A percentile compares a stretch with the other conserved stretches of the same genome.
Conservation (phyloP, 768 basidiomycete genomes). For the Mycena chlorophos region DNA sequence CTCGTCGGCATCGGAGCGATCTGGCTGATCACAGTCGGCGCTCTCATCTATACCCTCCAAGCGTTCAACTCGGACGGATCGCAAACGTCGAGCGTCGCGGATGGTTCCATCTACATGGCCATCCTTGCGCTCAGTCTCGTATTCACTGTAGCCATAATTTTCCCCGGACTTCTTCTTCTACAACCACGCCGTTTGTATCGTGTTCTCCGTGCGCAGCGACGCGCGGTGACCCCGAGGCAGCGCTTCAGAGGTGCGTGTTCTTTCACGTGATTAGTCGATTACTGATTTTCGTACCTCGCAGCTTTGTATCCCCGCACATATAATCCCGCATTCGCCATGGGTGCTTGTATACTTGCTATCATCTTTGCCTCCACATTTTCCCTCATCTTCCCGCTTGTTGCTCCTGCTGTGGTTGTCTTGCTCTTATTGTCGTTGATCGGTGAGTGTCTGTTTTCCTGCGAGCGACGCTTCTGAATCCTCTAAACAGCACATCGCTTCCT, state of each 20-base stretch:
- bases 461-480: background rate
- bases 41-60: conserved; percentile 66
- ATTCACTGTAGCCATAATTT: conserved; percentile 64
- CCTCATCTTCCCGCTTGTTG: conserved; percentile 75
- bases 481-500: conserved; percentile 74
- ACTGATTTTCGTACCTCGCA: conserved; percentile 22
- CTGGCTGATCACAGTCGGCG: conserved; percentile 67
- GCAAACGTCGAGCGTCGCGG: conserved; percentile 46
- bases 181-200: conserved; percentile 66
- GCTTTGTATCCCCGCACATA: conserved; percentile 74
- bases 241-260: conserved; percentile 67
- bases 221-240: conserved; percentile 74
- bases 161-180: conserved; percentile 71
- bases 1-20: conserved; percentile 53
- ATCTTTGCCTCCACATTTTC: conserved; percentile 73
- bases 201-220: conserved; percentile 53
- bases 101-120: conserved; percentile 73
- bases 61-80: conserved; percentile 46
- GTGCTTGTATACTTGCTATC: conserved; percentile 65
- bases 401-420: conserved; percentile 66
- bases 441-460: conserved; percentile 32
- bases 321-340: conserved; percentile 66
- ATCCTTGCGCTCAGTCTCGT: conserved; percentile 58
- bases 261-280: background rate
- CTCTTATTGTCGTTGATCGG: conserved; percentile 67